Base-by-base conservation (phyloP, 2,329 filamentous ascomycete genomes). In the Talaromyces piceae region DNA sequence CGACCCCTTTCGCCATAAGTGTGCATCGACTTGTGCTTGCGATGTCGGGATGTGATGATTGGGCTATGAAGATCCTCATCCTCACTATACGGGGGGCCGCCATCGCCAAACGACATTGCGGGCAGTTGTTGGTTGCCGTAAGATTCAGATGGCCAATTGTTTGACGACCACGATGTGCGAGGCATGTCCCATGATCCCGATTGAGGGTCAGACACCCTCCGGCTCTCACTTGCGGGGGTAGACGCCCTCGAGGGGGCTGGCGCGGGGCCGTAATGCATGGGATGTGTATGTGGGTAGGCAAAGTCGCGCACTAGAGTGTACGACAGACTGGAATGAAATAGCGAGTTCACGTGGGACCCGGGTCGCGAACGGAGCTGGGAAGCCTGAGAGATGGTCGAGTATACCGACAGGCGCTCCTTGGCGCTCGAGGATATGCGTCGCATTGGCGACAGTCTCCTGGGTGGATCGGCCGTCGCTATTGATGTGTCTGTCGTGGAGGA, bases 261-360 rank as follows among this genome's bases (percentile, higher is more conserved):
- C 13, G 88, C 84, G n/a, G 91, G 87, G 1, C 93, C 93, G 76
- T 95, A 95, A 74, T 97, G 93, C 69, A 96, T 78, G 41, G 88
- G 90, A 68, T 97, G 88, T 50, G 79, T 78, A 23, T 80, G 67
- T 27, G 88, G 83, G 67, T 97, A 98, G 59, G 93, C 93, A 72
- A 97, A 98, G 76, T 98, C 93, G 63, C 93, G 86, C 58, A 98
- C 91, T 41, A 88, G 77, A n/a, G 90, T 84, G 68, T 96, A 96
- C 5, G 87, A 71, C 16, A 96, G 80, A 65, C 84, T 95, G 53
- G 90, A 93, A 61, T 89, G 86, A 69, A 89, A 93, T 61, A 86
- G 76, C 13, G 89, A 87, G 63, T 93, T 91, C 56, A 88, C 78
- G 63, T 87, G 81, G n/a, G 89, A 95, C 51, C 79, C 78, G 18